Evolutionary conservation across 306 rosid species (phyloP).

Genomic region (Acacia melanoxylon): DNA sequence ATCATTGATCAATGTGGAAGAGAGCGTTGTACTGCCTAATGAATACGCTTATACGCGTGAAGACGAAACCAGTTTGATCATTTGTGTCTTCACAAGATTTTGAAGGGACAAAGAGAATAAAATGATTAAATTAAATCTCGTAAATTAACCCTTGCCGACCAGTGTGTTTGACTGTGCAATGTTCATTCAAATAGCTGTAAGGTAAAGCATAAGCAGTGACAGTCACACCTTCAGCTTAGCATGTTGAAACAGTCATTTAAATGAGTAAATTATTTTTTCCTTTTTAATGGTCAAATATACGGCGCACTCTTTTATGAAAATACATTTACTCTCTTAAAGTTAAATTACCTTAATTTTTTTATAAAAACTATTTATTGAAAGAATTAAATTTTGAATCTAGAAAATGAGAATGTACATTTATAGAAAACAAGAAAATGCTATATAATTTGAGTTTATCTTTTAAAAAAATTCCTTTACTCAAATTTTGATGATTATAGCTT

Average conservation of each 20-base stretch:
- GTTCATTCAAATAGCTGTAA: background rate
- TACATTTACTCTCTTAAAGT: too few relatives aligned
- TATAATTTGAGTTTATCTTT: background rate
- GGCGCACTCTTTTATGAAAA: too few relatives aligned
- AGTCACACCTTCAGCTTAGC: background rate
- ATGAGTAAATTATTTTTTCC: too few relatives aligned
- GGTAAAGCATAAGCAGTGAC: background rate
- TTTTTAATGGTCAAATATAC: too few relatives aligned
- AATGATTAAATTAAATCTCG: background rate
- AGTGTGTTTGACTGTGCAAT: background rate
- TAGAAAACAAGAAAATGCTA: background rate
- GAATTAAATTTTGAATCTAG: background rate
- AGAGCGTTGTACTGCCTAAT: slow-evolving; percentile 6
- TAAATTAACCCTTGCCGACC: background rate
- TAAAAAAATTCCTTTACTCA: background rate
- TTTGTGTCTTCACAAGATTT: background rate
- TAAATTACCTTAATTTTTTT: too few relatives aligned
- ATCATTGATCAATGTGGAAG: background rate
- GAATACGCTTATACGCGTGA: background rate
- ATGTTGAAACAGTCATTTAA: background rate
- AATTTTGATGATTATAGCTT: background rate
- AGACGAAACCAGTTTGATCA: background rate
- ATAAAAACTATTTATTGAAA: too few relatives aligned
- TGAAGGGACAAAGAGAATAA: slow-evolving; percentile 12
- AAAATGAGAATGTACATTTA: too few relatives aligned